Conservation (phyloP, 2,329 filamentous ascomycete species). For the Penicillium sclerotiorum region DNA sequence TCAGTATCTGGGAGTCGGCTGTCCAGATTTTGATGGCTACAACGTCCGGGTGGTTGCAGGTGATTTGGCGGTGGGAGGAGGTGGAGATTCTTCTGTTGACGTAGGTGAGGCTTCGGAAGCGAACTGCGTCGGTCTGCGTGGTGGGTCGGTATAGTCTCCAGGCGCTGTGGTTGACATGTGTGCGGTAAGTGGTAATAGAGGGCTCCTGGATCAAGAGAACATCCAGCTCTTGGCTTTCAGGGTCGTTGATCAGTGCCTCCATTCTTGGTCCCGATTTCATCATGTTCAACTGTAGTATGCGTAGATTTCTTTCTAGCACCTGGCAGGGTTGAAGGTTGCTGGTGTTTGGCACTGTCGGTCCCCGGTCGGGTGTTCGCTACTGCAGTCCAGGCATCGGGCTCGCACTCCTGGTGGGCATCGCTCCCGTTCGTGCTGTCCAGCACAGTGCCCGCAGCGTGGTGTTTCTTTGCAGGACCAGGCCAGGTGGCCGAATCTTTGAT, state of each 20-base stretch:
- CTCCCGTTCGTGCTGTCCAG: conserved; percentile 20
- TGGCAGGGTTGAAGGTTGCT: conserved; percentile 3
- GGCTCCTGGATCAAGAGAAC: conserved; percentile 25
- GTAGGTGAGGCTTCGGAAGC: conserved; percentile 28
- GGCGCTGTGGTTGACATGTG: conserved; percentile 28
- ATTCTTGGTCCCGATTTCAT: too few relatives aligned
- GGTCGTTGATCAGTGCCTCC: too few relatives aligned
- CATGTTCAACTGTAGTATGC: conserved; percentile 24
- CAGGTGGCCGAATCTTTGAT: conserved; percentile 26
- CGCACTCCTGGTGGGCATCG: conserved; percentile 22
- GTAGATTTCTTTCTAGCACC: conserved; percentile 25
- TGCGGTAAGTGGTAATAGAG: conserved; percentile 17
- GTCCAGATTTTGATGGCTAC: conserved; percentile 24
- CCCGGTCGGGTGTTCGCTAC: conserved; percentile 20
- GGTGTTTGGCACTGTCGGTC: conserved; percentile 17
- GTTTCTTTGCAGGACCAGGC: conserved; percentile 29
- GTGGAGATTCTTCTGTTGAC: conserved; percentile 26
- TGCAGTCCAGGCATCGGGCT: conserved; percentile 22
- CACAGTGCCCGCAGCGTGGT: conserved; percentile 24
- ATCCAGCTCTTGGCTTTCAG: too few relatives aligned
- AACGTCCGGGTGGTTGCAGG: conserved; percentile 28
- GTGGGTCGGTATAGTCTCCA: conserved; percentile 30
- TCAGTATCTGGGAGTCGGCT: conserved; percentile 13
- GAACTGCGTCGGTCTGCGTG: conserved; percentile 6
- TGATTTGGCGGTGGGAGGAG: conserved; percentile 26